phyloP scores from a whole-genome alignment of 2,329 filamentous ascomycete species.

The Colletotrichum truncatum region DNA sequence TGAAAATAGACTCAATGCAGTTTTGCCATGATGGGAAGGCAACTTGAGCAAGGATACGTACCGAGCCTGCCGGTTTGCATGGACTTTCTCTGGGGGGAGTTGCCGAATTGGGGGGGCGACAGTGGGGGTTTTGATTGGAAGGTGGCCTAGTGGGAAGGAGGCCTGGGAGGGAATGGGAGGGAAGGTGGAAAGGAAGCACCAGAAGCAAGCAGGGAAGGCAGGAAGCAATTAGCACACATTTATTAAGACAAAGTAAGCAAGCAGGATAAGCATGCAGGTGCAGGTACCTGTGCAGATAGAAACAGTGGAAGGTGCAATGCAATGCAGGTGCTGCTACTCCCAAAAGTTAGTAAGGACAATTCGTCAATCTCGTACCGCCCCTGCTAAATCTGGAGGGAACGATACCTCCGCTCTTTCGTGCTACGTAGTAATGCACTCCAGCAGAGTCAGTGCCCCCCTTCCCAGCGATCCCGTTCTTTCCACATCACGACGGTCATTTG shows the following conservation, averaged over 20 bases:
- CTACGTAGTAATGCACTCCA: background rate
- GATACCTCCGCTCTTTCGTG: background rate
- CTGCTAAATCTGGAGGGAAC: background rate
- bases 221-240: no score
- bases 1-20: constrained; percentile 13
- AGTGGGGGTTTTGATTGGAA: background rate
- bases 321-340: background rate
- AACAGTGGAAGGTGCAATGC: no score
- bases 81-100: background rate
- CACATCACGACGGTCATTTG: background rate
- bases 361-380: background rate
- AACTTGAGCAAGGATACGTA: background rate
- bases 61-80: background rate
- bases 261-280: no score
- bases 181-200: no score
- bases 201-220: no score
- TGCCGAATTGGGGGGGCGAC: background rate
- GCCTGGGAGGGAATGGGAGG: background rate
- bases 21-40: background rate
- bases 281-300: no score
- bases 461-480: background rate
- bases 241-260: no score
- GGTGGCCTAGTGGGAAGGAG: background rate
- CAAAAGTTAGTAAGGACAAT: background rate
- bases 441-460: background rate